Evolutionary conservation across 352 stramenopile genomes (phyloP), one percentile per base, ranked within the genome.

Genomic region (Peronospora belbahrii): DNA sequence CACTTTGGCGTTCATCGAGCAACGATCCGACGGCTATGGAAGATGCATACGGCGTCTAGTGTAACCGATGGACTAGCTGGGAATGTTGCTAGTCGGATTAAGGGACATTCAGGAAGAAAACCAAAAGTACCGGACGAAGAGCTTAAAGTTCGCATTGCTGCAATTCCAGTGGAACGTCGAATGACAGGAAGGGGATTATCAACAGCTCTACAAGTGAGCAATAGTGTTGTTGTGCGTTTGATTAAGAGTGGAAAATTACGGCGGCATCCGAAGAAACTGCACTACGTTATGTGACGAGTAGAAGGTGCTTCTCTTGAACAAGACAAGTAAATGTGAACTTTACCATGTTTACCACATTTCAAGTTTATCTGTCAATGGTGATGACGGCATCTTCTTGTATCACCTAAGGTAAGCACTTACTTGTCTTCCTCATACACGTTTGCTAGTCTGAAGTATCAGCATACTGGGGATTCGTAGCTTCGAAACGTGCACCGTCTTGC

Each of bases 241-340:
- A 62, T 67, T 44, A 62, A 62, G 20, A 56, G 35, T 31, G 59
- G 59, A n/a, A 67, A 67, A 22, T 44, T 67, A 11, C 47, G 54
- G 18, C 59, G 59, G n/a, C 59, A 67, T 35, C 59, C 59, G 2
- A 67, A 67, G 39, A 67, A 67, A 28, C 43, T 67, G 30, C 59
- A 67, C 31, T 67, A 67, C 48, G 46, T 67, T 39, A 67, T 67
- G 59, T 67, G 32, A 62, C 17, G 25, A 22, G n/a, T n/a, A n/a
- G n/a, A n/a, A n/a, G n/a, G n/a, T n/a, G n/a, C n/a, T n/a, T n/a
- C n/a, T n/a, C n/a, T n/a, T n/a, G n/a, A n/a, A n/a, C n/a, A n/a
- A n/a, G n/a, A n/a, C n/a, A n/a, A n/a, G n/a, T n/a, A n/a, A n/a
- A n/a, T n/a, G n/a, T n/a, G n/a, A n/a, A n/a, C n/a, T n/a, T n/a